Evolutionary conservation across 108 stramenopile species (phyloP), one percentile per base, ranked within the genome.

Genomic region (Cyclotella distinguenda): DNA sequence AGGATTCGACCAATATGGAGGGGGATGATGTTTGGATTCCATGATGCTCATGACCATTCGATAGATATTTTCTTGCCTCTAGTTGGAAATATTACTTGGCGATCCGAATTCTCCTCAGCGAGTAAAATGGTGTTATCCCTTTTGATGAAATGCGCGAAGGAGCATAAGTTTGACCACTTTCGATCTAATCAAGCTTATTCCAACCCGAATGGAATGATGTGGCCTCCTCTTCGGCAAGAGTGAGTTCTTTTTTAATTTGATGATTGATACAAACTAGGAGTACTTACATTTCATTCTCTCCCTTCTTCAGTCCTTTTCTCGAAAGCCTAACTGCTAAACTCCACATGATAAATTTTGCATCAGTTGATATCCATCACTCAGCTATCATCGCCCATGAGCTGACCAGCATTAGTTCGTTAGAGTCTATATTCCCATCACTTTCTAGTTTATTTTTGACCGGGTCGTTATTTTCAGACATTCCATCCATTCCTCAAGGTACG

Each of bases 1-100:
- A 60, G 55, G 3, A 72, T 89, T 42, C 68, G 86, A 31, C 85
- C 88, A 16, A 67, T 89, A 13, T 86, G 70, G 30, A 81, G 87
- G 48, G 86, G 82, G 0, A 61, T 86, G 10, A 64, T 93, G 44
- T 87, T 93, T 68, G 91, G 91, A 8, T 86, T 86, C 50, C 69
- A 72, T 33, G 86, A 88, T 51, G 83, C 80, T n/a, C 85, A 80
- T 36, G 91, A 89, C 45, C 51, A 84, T 11, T 63, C 68, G 11
- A 59, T 77, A 38, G 84, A 79, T 18, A 71, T 57, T 12, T 54
- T 89, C 35, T 64, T 66, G 16, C 77, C 86, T 23, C 72, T 93
- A 40, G 71, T 84, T n/a, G 58, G 71, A n/a, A 64, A 86, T 32
- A 30, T 45, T 23, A 53, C 10, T n/a, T 89, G 90, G 87, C 48